Evolutionary conservation across 2,329 filamentous ascomycete genomes (phyloP).

Genomic region (Hysterium pulicare): DNA sequence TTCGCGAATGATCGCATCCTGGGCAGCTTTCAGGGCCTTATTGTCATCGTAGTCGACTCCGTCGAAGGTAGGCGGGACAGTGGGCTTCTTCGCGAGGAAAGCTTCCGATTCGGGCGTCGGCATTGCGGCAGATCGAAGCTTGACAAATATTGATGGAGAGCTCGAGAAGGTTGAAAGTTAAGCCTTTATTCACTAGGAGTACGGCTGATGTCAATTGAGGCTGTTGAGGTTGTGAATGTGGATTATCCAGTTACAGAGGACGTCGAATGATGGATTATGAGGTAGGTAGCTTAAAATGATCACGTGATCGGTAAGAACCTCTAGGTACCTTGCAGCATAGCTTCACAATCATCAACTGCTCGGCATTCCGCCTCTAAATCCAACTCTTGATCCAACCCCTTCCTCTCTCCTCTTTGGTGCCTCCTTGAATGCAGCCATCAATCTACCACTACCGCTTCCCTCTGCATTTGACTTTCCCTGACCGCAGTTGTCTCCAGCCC

Average conservation of each 20-base stretch:
- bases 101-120: slow-evolving; percentile 78
- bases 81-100: slow-evolving; percentile 82
- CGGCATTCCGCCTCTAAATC: slow-evolving; percentile 5
- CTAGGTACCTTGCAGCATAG: slow-evolving; percentile 4
- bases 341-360: too few relatives aligned
- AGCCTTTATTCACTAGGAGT: slow-evolving; percentile 3
- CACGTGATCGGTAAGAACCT: too few relatives aligned
- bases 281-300: too few relatives aligned
- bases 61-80: slow-evolving; percentile 77
- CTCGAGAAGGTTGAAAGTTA: background rate
- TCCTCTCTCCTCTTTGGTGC: slow-evolving; percentile 1
- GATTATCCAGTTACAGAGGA: background rate
- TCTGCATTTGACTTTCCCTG: slow-evolving; percentile 1
- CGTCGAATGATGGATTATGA: background rate
- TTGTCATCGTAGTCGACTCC: slow-evolving; percentile 85
- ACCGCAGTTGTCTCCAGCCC: slow-evolving; percentile 2
- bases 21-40: slow-evolving; percentile 73
- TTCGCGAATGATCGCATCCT: slow-evolving; percentile 78
- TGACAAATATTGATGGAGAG: too few relatives aligned
- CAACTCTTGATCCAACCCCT: background rate
- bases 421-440: background rate
- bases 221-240: background rate
- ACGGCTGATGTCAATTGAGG: slow-evolving; percentile 3
- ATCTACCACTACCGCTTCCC: slow-evolving; percentile 2
- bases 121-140: slow-evolving; percentile 49